A percentile compares a stretch with the other conserved stretches of the same genome.
Evolutionary conservation across 2,329 filamentous ascomycete species (phyloP).

Genomic region (Aureobasidium sp.): DNA sequence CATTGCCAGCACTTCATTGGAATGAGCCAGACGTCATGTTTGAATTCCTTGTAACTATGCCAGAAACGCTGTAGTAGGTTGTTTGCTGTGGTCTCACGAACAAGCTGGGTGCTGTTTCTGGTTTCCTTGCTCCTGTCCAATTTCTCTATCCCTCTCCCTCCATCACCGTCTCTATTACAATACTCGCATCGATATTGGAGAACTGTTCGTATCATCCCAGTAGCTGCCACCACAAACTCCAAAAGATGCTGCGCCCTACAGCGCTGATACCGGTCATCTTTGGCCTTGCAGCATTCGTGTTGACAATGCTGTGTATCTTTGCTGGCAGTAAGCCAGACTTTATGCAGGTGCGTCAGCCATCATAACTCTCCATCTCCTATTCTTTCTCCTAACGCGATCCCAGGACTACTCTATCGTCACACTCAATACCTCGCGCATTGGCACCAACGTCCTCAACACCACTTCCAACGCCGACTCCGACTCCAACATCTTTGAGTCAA

Average conservation of each 20-base stretch:
- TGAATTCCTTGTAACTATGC: conserved; percentile 1
- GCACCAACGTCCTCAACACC: conserved; percentile 30
- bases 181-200: background rate
- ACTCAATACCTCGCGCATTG: conserved; percentile 50
- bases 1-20: conserved; percentile 5
- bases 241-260: conserved; percentile 41
- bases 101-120: background rate
- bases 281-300: conserved; percentile 47
- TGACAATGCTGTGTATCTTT: conserved; percentile 53
- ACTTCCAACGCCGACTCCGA: conserved; percentile 20
- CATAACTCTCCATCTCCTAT: background rate
- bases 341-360: conserved; percentile 35
- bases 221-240: background rate
- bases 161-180: background rate
- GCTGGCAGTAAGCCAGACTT: conserved; percentile 50
- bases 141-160: background rate
- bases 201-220: background rate
- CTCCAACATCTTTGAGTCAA: conserved; percentile 23
- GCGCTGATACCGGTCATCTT: conserved; percentile 44
- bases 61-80: background rate
- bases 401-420: conserved; percentile 2
- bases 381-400: conserved; percentile 28
- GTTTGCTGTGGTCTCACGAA: background rate
- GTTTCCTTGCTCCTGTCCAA: background rate
- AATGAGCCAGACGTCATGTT: conserved; percentile 14